Evolutionary conservation across 108 stramenopile genomes (phyloP).

Genomic region (Cyclotella choctawhatcheeana): DNA sequence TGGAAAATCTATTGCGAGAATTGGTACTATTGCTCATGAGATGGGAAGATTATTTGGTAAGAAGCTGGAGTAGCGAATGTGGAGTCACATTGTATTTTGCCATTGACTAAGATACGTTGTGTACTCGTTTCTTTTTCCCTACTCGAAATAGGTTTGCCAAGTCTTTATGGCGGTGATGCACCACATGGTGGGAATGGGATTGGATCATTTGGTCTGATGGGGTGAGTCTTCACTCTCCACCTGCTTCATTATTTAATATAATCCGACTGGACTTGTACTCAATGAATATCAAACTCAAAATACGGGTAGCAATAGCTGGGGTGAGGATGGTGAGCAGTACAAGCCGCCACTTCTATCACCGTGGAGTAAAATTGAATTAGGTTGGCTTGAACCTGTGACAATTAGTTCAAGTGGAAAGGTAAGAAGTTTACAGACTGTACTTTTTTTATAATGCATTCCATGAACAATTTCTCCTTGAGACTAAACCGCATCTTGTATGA

Average conservation of each 20-base stretch:
- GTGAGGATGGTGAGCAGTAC: constrained; percentile 13
- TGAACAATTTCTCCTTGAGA: not conserved
- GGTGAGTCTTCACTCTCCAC: constrained; percentile 4
- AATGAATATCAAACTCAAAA: not conserved
- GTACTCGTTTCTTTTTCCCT: not conserved
- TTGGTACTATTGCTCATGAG: constrained; percentile 56
- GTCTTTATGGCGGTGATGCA: constrained; percentile 44
- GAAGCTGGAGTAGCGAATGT: no score
- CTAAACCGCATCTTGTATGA: not conserved
- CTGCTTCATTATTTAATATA: no score
- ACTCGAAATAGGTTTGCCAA: constrained; percentile 22
- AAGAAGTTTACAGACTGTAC: not conserved
- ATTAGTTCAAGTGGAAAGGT: constrained; percentile 1
- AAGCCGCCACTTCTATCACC: constrained; percentile 28
- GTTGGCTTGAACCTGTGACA: constrained; percentile 19
- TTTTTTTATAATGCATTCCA: not conserved
- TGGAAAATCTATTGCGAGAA: constrained; percentile 21
- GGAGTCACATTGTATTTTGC: not conserved
- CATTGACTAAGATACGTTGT: not conserved
- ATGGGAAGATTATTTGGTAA: constrained; percentile 44
- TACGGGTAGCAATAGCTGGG: constrained; percentile 11
- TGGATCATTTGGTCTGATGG: constrained; percentile 25
- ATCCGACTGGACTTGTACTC: no score
- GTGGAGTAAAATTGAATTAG: constrained; percentile 32
- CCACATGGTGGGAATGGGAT: constrained; percentile 13